Base-by-base conservation (phyloP, 768 basidiomycete species). In the Tulasnella sp. region DNA sequence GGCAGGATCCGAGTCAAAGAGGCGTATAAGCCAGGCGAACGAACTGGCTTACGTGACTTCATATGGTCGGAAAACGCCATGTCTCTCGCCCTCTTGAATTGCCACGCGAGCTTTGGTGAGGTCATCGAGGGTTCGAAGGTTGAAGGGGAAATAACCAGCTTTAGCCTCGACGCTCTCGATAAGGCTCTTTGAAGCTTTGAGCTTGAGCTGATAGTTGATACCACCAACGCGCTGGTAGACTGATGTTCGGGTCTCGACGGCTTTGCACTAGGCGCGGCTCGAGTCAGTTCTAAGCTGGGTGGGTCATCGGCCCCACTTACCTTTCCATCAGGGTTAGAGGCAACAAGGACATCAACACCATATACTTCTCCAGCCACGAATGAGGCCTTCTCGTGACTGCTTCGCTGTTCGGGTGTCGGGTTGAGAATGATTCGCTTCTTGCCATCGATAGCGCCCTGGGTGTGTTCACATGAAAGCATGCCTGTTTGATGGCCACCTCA, bases 151-250 rank as follows among this genome's bases (percentile, higher is more conserved):
- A 6, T 95, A 89, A 36, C 97, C 97, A 58, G 98, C 95, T 86
- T 98, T 99, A 89, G 96, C 97, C 87, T 97, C 94, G 83, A 98
- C 94, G 86, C 99, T 97, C 74, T 94, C 94, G 87, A 98, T 99
- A 58, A 97, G 93, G n/a, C 93, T 90, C 81, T 97, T 93, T 68
- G 96, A 97, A 81, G 94, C 97, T 88, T 97, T 98, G 92, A 97
- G 93, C 88, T 99, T 99, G 84, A 99, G 89, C 85, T 96, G 94
- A 87, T 99, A 99, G 56, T 94, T 97, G 80, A 95, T 90, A 9
- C 89, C 87, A 34, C 92, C 90, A 83, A 95, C 94, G 79, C 94
- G 90, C 85, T 98, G 96, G 89, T 94, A 98, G 84, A 99, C 92
- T 48, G 94, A 94, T 77, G 97, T 98, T 84, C 94, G 90, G 48